Conservation (phyloP, 129 eudicot species). For the Helichrysum umbraculigerum region DNA sequence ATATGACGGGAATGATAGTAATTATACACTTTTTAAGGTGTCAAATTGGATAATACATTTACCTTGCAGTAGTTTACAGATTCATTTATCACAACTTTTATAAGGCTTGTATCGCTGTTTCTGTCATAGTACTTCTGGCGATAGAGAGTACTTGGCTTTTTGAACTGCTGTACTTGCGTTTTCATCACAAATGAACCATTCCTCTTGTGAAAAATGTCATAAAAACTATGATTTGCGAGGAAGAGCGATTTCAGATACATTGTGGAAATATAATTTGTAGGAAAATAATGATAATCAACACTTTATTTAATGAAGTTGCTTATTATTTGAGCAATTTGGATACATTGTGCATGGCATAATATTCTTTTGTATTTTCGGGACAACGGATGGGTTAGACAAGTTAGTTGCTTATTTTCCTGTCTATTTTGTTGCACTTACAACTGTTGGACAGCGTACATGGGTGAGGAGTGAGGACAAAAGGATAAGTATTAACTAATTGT, state of each 20-base stretch:
- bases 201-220: background rate
- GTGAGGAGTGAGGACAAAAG: too few species aligned
- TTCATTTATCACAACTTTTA: background rate
- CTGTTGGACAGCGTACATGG: background rate
- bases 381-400: background rate
- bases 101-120: background rate
- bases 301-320: background rate
- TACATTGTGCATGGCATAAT: background rate
- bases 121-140: background rate
- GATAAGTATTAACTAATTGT: background rate
- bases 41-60: slow-evolving; percentile 1
- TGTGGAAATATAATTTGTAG: background rate
- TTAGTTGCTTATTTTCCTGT: background rate
- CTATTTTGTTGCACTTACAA: background rate
- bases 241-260: background rate
- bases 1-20: background rate
- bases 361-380: background rate
- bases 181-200: background rate
- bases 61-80: slow-evolving; percentile 11
- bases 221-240: too few species aligned
- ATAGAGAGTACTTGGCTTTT: background rate
- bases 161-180: background rate
- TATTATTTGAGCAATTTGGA: background rate
- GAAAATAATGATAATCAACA: background rate
- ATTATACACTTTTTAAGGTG: background rate